These are phyloP conservation scores for Dioszegia aurantiaca DNA, from an alignment of 768 basidiomycete genomes.

Conservation along the genomic window DNA sequence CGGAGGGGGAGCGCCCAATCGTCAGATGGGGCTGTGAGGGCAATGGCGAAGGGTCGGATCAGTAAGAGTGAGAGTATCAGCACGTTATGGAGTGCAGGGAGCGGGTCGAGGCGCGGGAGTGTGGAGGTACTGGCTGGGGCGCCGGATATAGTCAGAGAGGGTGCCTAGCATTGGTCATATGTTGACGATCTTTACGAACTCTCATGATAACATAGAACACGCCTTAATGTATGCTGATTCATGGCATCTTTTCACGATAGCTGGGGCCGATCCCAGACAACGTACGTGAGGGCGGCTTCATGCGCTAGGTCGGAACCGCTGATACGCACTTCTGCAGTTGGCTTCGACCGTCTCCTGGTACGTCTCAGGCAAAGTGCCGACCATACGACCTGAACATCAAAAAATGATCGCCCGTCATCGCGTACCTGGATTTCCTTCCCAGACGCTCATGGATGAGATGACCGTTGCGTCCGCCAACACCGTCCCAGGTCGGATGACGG, in stretches of 20 bases:
- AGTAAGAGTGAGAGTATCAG: slow-evolving; percentile 37
- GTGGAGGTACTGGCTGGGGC: neutral
- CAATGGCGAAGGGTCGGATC: slow-evolving; percentile 16
- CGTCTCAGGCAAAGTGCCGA: slow-evolving; percentile 84
- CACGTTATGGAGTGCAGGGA: slow-evolving; percentile 37
- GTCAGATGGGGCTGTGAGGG: slow-evolving; percentile 1
- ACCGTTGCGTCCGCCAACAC: slow-evolving; percentile 89
- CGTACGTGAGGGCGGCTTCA: too few relatives aligned
- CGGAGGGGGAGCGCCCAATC: slow-evolving; percentile 4
- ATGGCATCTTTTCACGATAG: neutral
- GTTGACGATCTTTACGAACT: neutral
- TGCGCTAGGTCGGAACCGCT: slow-evolving; percentile 63
- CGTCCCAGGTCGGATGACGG: slow-evolving; percentile 80
- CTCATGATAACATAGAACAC: neutral
- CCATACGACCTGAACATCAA: slow-evolving; percentile 63
- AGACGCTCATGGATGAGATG: slow-evolving; percentile 79
- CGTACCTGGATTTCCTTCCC: slow-evolving; percentile 84
- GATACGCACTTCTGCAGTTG: slow-evolving; percentile 78
- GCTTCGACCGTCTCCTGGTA: slow-evolving; percentile 88
- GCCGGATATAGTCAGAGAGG: neutral
- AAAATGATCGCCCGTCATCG: too few relatives aligned
- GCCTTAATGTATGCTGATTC: neutral
- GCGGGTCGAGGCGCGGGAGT: slow-evolving; percentile 9
- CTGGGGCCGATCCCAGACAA: too few relatives aligned
- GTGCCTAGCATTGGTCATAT: neutral